These are phyloP conservation scores for Podila epicladia DNA, from an alignment of 192 early-diverging fungal species.

Conservation along the genomic window DNA sequence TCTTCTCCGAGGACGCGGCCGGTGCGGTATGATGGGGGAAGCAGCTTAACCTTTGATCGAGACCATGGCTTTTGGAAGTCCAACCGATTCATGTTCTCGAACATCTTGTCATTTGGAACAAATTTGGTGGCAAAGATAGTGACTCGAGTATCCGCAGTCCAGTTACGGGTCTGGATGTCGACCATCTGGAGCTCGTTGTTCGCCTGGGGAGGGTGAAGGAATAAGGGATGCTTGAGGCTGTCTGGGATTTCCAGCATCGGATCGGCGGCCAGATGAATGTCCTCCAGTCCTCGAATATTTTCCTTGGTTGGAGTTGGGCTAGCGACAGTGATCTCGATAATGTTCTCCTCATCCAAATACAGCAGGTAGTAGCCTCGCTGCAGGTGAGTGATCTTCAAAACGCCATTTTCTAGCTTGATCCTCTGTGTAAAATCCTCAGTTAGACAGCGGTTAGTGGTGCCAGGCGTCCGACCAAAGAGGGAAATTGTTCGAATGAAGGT, in stretches of 20 bases:
- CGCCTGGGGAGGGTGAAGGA: background rate
- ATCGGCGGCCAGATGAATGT: conserved; percentile 12
- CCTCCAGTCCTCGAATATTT: conserved; percentile 11
- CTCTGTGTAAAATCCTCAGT: conserved; percentile 16
- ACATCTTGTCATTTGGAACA: conserved; percentile 11
- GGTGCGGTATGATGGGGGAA: conserved; percentile 7
- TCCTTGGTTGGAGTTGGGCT: background rate
- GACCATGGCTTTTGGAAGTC: conserved; percentile 1
- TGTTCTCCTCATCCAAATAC: background rate
- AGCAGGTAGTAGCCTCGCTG: conserved; percentile 30
- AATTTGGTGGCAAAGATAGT: conserved; percentile 25
- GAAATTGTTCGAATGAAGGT: conserved; percentile 20
- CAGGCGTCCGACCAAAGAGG: conserved; percentile 6
- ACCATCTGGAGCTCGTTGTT: conserved; percentile 3
- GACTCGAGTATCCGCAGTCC: conserved; percentile 20
- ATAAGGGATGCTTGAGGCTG: conserved; percentile 22
- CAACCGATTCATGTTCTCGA: background rate
- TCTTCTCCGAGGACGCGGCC: conserved; percentile 57
- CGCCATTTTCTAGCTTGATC: conserved; percentile 9
- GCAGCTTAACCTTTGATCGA: conserved; percentile 4
- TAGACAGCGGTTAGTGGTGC: background rate
- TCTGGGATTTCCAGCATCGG: conserved; percentile 25
- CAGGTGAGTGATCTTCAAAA: conserved; percentile 16
- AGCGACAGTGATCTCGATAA: conserved; percentile 7
- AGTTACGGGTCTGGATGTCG: conserved; percentile 26